phyloP scores from a whole-genome alignment of 176 grass and related monocot species.

The Carex littledalei region DNA sequence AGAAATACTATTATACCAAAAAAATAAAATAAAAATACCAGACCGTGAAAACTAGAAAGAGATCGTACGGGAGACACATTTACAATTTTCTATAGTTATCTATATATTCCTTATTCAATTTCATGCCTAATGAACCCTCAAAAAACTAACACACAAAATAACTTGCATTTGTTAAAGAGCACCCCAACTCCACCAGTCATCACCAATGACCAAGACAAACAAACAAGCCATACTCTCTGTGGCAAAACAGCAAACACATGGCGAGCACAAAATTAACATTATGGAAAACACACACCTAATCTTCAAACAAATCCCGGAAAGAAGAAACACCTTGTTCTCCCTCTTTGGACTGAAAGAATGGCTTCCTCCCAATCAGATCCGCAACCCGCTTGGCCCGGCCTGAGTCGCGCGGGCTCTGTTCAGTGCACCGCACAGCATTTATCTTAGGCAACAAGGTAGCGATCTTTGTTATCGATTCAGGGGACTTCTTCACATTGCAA shows the following conservation, averaged over 20 bases:
- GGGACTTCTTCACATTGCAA: constrained; percentile 27
- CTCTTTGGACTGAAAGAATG: constrained; percentile 36
- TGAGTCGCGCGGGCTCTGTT: constrained; percentile 61
- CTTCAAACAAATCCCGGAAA: constrained; percentile 23
- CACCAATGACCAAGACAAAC: background rate
- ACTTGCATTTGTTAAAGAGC: constrained; percentile 14
- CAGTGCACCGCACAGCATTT: constrained; percentile 37
- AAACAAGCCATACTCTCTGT: constrained; percentile 2
- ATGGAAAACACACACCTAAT: background rate
- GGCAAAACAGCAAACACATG: constrained; percentile 21
- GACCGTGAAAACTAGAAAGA: no score
- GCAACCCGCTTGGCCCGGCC: constrained; percentile 70
- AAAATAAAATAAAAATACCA: no score
- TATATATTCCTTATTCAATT: background rate
- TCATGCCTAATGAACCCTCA: background rate
- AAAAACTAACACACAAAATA: constrained; percentile 1
- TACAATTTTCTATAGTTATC: background rate
- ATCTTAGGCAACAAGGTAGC: constrained; percentile 63
- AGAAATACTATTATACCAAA: no score
- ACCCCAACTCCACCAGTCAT: background rate
- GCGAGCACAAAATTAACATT: background rate
- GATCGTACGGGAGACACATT: background rate
- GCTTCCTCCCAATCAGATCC: constrained; percentile 45
- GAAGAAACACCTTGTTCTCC: constrained; percentile 17
- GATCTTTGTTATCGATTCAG: constrained; percentile 52